Evolutionary conservation across 1,284 basidiomycete genomes (phyloP).

Genomic region (Pascua guehoae): DNA sequence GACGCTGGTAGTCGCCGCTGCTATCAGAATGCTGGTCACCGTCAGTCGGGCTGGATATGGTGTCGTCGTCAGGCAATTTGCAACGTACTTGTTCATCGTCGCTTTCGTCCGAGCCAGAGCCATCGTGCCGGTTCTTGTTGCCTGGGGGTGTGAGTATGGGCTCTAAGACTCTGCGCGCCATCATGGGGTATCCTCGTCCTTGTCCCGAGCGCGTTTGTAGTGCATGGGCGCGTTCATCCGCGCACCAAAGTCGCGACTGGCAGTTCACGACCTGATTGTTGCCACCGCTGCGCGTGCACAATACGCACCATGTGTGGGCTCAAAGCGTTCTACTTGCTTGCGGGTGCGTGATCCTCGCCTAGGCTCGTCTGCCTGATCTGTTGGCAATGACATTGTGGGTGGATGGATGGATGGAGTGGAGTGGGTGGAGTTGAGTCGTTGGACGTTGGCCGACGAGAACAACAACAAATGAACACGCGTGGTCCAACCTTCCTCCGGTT

Average conservation of each 20-base stretch:
- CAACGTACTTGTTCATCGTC: too few relatives aligned
- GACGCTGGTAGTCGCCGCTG: constrained; percentile 7
- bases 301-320: constrained; percentile 4
- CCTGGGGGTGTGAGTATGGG: too few relatives aligned
- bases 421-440: neutral
- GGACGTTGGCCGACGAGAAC: neutral
- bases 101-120: too few relatives aligned
- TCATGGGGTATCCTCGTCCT: too few relatives aligned
- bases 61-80: too few relatives aligned
- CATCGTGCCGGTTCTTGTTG: too few relatives aligned
- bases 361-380: constrained; percentile 23
- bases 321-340: constrained; percentile 37
- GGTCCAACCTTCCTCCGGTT: neutral
- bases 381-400: constrained; percentile 21
- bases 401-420: constrained; percentile 2
- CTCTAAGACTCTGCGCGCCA: too few relatives aligned
- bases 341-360: constrained; percentile 35
- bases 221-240: neutral
- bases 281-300: constrained; percentile 1
- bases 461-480: constrained; percentile 9
- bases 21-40: constrained; percentile 3
- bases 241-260: neutral
- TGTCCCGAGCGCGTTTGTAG: too few relatives aligned
- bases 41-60: constrained; percentile 2
- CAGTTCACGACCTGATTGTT: constrained; percentile 16